Conservation (phyloP, 176 grass and related monocot species). For the Musa acuminata region DNA sequence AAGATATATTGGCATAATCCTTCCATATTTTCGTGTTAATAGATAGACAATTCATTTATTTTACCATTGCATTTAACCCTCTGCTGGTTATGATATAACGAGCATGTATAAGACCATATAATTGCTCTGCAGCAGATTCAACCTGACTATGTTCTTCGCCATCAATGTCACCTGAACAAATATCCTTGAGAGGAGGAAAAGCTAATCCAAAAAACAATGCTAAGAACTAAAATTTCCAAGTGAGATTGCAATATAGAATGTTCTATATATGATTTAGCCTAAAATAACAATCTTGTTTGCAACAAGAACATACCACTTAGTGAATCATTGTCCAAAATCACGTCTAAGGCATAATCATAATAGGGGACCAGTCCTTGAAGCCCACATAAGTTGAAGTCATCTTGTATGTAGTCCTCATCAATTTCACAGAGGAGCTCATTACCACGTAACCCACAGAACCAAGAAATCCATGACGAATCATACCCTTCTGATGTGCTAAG, state of each 20-base stretch:
- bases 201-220: not conserved
- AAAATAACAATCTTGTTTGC: not conserved
- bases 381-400: conserved; percentile 25
- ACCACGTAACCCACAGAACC: conserved; percentile 22
- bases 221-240: too few species aligned
- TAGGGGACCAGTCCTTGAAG: conserved; percentile 11
- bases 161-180: conserved; percentile 7
- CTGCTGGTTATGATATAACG: conserved; percentile 19
- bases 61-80: conserved; percentile 20
- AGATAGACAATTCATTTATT: not conserved
- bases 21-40: not conserved
- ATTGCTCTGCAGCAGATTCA: conserved; percentile 20
- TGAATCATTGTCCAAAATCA: conserved; percentile 25
- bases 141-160: conserved; percentile 13
- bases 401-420: conserved; percentile 26
- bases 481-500: conserved; percentile 20
- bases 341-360: conserved; percentile 24
- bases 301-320: conserved; percentile 6
- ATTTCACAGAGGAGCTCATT: conserved; percentile 26
- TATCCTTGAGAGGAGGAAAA: not conserved
- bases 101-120: conserved; percentile 26
- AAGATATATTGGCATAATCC: not conserved
- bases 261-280: not conserved
- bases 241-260: not conserved
- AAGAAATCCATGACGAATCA: conserved; percentile 26